A percentile compares a stretch with the other conserved stretches of the same genome.
Evolutionary conservation across 2,329 filamentous ascomycete genomes (phyloP).

Genomic region (Fusarium concolor): DNA sequence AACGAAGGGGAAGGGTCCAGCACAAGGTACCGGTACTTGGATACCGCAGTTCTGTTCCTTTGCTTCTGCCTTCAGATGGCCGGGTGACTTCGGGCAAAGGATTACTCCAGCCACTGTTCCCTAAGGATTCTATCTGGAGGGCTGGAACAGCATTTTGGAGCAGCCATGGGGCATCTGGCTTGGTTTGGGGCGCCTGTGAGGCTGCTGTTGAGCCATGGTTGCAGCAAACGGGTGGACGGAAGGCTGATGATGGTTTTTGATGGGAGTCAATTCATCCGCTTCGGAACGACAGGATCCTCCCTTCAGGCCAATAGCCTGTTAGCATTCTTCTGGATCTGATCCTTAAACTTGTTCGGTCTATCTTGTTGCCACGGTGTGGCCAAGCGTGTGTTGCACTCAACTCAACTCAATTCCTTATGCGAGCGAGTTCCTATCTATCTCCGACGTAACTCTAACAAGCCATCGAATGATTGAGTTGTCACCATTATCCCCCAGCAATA

Average conservation of each 20-base stretch:
- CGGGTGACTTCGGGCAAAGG: constrained; percentile 45
- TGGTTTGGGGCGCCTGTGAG: constrained; percentile 30
- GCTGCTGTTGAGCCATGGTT: constrained; percentile 46
- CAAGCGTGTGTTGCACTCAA: constrained; percentile 35
- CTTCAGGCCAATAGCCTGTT: constrained; percentile 14
- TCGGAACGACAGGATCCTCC: constrained; percentile 34
- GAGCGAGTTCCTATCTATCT: constrained; percentile 29
- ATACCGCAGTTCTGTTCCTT: background rate
- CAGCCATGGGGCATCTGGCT: constrained; percentile 16
- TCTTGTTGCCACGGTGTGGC: constrained; percentile 38
- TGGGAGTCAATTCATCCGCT: constrained; percentile 41
- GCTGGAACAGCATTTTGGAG: constrained; percentile 29
- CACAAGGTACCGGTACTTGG: constrained; percentile 42
- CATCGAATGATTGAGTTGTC: constrained; percentile 25
- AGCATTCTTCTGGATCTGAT: constrained; percentile 18
- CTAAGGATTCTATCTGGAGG: constrained; percentile 20
- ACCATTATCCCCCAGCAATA: constrained; percentile 26
- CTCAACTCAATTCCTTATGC: constrained; percentile 21
- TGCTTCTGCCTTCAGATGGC: constrained; percentile 16
- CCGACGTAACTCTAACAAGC: constrained; percentile 2
- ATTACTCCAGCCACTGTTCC: constrained; percentile 17
- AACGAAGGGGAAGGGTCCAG: constrained; percentile 40
- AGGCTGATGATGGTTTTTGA: constrained; percentile 41
- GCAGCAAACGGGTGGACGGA: constrained; percentile 43
- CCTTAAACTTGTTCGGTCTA: constrained; percentile 15